Base-by-base conservation (phyloP, 345 rosid species). In the Murraya koenigii region DNA sequence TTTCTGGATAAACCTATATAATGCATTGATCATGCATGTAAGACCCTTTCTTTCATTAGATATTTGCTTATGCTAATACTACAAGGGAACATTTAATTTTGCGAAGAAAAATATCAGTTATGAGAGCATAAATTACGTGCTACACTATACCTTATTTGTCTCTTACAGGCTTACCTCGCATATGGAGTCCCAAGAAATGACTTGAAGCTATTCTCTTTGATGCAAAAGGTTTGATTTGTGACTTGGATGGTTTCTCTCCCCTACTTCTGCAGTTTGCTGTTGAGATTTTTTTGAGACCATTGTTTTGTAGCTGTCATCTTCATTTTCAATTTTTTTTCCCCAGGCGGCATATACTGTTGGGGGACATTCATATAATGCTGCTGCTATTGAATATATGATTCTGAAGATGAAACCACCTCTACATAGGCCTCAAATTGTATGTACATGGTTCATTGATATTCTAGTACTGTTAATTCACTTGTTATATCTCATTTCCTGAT, bases 1-100 rank as follows among this genome's bases (percentile, higher is more conserved):
- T 69, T 95, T 95, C 79, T 95, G 99, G 98, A 92, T 95, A 82
- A 95, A 95, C 81, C 86, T 95, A 80, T 95, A 93, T 78, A 93
- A 95, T 79, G 99, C 98, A 39, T 86, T 94, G 88, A 92, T 95
- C 81, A 94, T 95, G 99, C 99, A 95, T 82, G 99, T 95, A 77
- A 61, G 92, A 81, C 67, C 59, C 60, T 69, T 74, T 74, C 22
- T 65, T 33, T 56, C 63, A 61, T 30, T 74, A 58, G 55, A 28
- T 26, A 67, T 41, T 77, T 20, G 11, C 32, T 64, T 65, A 65
- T 6, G 58, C 38, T 65, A 25, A 10, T 30, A 64, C 61, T 32
- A 9, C 13, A 39, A 8, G 28, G 61, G 49, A 32, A 49, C 15
- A 20, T 7, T 49, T 14, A 23, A 23, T 79, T 75, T 63, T 75